Percentiles rank a stretch among this genome's conserved stretches.
Conservation (phyloP, 345 rosid species). For the Acer negundo region DNA sequence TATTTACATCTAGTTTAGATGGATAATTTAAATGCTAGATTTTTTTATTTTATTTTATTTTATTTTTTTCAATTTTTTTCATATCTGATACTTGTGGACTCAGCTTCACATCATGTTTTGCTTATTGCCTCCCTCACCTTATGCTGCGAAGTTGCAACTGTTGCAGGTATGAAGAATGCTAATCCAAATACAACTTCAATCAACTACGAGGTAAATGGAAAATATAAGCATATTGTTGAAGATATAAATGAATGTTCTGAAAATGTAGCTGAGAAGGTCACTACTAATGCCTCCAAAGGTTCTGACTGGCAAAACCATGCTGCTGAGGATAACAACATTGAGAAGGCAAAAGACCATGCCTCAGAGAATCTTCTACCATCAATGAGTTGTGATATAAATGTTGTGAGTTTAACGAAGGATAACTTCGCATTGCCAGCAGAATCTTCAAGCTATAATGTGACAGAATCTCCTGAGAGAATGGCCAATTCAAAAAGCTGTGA, state of each 20-base stretch:
- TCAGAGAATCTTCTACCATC: not conserved
- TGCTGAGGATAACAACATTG: not conserved
- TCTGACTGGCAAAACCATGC: not conserved
- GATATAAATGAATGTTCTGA: not conserved
- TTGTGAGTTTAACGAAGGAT: slow-evolving; percentile 17
- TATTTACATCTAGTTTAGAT: not conserved
- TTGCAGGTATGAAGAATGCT: slow-evolving; percentile 21
- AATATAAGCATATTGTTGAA: not conserved
- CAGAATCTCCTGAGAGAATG: slow-evolving; percentile 22
- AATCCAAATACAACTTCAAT: slow-evolving; percentile 22
- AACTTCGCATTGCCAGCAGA: not conserved
- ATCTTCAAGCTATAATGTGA: slow-evolving; percentile 13
- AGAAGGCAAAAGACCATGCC: slow-evolving; percentile 10
- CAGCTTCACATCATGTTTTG: not conserved
- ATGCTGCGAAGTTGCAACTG: slow-evolving; percentile 17
- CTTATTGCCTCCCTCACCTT: not conserved
- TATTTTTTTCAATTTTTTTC: not conserved
- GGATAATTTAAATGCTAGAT: not conserved
- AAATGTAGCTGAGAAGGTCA: slow-evolving; percentile 7
- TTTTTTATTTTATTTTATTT: too few relatives aligned
- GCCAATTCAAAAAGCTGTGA: slow-evolving; percentile 6
- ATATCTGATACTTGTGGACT: not conserved
- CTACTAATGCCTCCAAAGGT: slow-evolving; percentile 13
- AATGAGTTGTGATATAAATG: slow-evolving; percentile 1
- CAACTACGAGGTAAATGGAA: slow-evolving; percentile 14